A percentile compares a stretch with the other conserved stretches of the same genome.
Conservation (phyloP, 805 yeast genomes). For the Blastobotrys attinorum region DNA sequence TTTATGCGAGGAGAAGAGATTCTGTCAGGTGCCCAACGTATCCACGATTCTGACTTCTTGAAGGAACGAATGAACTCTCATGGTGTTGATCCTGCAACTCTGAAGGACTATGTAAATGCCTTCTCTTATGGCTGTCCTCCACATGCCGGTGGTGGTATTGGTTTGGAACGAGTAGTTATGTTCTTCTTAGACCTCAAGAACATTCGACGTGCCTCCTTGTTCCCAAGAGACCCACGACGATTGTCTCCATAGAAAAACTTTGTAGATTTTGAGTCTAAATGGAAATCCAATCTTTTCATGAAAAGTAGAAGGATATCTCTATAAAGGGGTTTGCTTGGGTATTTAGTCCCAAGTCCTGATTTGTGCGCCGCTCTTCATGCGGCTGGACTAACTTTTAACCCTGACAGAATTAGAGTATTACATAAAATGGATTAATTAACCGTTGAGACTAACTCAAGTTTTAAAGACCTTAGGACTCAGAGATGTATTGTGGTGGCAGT, state of each 20-base stretch:
- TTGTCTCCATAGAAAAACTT: conserved; percentile 51
- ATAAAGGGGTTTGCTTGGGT: no score
- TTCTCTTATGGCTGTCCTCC: conserved; percentile 95
- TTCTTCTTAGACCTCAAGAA: conserved; percentile 94
- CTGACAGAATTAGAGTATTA: no score
- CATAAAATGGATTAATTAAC: no score
- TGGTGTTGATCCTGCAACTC: conserved; percentile 67
- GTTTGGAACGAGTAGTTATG: conserved; percentile 97
- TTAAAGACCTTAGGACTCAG: no score
- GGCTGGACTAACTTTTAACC: no score
- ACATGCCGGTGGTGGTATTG: conserved; percentile 99
- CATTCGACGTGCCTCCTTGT: conserved; percentile 95
- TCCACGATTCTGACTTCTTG: conserved; percentile 84
- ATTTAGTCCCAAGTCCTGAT: no score
- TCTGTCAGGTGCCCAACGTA: conserved; percentile 98
- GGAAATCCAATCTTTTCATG: neutral
- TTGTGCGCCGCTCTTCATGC: no score
- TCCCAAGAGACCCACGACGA: conserved; percentile 98
- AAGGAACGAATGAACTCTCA: conserved; percentile 74
- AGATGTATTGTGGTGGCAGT: no score
- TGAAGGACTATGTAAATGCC: conserved; percentile 86
- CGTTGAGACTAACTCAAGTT: no score
- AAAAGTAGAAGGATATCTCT: neutral
- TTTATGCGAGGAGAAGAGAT: conserved; percentile 99
- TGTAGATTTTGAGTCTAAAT: neutral